A percentile compares a stretch with the other conserved stretches of the same genome.
These are phyloP conservation scores for Monilinia polystroma DNA, from an alignment of 2,329 filamentous ascomycete genomes.

Conservation along the genomic window DNA sequence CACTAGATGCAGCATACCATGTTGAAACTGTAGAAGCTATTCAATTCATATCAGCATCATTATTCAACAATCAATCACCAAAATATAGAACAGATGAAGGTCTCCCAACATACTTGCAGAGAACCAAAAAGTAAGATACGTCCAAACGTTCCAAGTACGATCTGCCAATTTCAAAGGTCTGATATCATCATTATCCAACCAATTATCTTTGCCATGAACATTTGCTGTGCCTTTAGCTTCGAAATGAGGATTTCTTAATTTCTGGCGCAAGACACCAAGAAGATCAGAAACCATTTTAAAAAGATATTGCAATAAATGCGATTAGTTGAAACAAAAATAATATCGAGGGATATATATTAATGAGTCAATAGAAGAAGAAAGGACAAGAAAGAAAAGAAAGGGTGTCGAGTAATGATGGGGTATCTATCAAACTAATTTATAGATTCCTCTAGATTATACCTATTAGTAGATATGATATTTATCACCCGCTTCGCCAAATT, in stretches of 20 bases:
- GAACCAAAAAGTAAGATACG: conserved; percentile 40
- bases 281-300: neutral
- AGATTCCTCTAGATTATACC: neutral
- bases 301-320: neutral
- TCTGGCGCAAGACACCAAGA: neutral
- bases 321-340: neutral
- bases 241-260: conserved; percentile 27
- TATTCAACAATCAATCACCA: no score
- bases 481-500: neutral
- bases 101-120: conserved; percentile 17
- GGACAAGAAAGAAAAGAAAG: neutral
- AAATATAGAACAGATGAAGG: no score
- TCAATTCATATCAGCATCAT: neutral
- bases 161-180: conserved; percentile 44
- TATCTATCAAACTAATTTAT: neutral
- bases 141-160: conserved; percentile 45
- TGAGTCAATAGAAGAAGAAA: neutral
- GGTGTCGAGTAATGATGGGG: neutral
- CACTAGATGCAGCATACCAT: conserved; percentile 44
- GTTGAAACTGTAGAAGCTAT: conserved; percentile 43
- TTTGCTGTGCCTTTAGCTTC: conserved; percentile 31
- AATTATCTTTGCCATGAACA: conserved; percentile 37
- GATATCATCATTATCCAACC: conserved; percentile 46
- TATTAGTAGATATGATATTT: neutral
- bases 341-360: neutral